These are phyloP conservation scores for Ceratobasidium sp. DNA, from an alignment of 1,284 basidiomycete genomes.

Conservation along the genomic window DNA sequence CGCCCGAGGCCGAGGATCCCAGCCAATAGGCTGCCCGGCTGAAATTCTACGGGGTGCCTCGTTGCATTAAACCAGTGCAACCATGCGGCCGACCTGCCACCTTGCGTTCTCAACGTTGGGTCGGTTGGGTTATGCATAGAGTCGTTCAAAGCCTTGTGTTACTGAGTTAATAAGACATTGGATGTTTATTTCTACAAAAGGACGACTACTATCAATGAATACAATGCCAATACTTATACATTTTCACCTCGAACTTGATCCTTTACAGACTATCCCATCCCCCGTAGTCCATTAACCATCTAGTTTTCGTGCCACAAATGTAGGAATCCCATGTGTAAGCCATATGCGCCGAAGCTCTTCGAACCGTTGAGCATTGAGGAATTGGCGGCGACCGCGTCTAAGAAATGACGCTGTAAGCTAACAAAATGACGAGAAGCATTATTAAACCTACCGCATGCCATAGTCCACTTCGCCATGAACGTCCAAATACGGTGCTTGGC, in stretches of 20 bases:
- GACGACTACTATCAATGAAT: conserved; percentile 7
- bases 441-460: conserved; percentile 77
- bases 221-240: conserved; percentile 5
- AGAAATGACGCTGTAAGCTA: neutral
- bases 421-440: neutral
- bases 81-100: no score
- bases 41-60: no score
- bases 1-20: no score
- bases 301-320: conserved; percentile 86
- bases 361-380: conserved; percentile 84
- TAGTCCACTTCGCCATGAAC: conserved; percentile 94
- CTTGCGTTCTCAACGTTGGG: neutral
- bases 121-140: neutral
- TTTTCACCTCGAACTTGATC: neutral
- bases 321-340: conserved; percentile 90
- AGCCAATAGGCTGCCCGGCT: no score
- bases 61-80: no score
- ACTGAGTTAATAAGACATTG: neutral
- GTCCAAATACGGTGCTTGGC: conserved; percentile 91
- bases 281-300: conserved; percentile 90
- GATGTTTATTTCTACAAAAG: conserved; percentile 5
- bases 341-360: conserved; percentile 92
- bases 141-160: neutral
- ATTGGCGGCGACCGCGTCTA: conserved; percentile 88
- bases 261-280: conserved; percentile 91